Evolutionary conservation across 2,329 filamentous ascomycete genomes (phyloP).

Genomic region (Arthrobotrys musiformis): DNA sequence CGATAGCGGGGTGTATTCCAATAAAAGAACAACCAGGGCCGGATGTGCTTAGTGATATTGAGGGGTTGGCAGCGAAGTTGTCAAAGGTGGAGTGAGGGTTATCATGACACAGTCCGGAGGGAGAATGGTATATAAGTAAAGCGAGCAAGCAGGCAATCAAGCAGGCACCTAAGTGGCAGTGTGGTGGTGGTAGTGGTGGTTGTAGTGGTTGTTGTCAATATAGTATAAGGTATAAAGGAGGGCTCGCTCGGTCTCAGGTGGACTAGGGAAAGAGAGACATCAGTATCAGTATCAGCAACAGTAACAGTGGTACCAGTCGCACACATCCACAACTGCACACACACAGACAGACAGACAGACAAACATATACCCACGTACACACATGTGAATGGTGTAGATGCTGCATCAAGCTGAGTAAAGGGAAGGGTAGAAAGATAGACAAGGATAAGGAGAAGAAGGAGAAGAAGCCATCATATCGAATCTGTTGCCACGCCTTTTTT

Average conservation of each 20-base stretch:
- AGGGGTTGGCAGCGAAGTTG: conserved; percentile 37
- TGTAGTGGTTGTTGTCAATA: background rate
- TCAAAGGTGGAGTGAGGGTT: conserved; percentile 25
- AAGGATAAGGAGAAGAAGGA: background rate
- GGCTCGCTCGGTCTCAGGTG: conserved; percentile 23
- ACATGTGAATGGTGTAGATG: background rate
- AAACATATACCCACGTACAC: background rate
- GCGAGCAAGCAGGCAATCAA: background rate
- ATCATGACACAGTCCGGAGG: conserved; percentile 35
- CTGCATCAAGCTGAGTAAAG: background rate
- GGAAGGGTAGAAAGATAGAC: background rate
- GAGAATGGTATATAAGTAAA: conserved; percentile 31
- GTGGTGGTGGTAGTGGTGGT: background rate
- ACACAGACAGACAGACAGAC: too few relatives aligned
- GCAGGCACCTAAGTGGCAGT: background rate
- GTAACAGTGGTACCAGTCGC: conserved; percentile 35
- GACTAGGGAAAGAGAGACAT: conserved; percentile 32
- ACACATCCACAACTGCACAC: conserved; percentile 18
- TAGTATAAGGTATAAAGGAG: conserved; percentile 5
- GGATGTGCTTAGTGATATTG: conserved; percentile 11
- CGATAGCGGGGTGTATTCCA: conserved; percentile 44
- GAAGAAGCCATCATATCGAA: background rate
- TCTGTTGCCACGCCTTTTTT: background rate
- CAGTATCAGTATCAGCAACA: too few relatives aligned
- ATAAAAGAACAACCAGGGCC: conserved; percentile 25